phyloP scores from a whole-genome alignment of 2,329 filamentous ascomycete genomes.

The Aspergillus sojae region DNA sequence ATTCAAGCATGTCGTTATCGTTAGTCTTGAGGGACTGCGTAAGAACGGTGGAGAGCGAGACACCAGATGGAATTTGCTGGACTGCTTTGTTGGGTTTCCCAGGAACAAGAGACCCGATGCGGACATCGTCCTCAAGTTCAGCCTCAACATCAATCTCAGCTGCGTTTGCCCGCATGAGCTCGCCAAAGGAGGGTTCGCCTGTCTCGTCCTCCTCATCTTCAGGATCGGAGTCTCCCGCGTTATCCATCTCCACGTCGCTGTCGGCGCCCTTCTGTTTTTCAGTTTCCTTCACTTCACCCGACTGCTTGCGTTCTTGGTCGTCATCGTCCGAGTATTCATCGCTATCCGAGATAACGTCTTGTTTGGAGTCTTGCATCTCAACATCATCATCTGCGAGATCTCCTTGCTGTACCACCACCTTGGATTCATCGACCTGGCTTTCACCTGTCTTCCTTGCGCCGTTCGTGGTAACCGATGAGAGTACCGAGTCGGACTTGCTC shows the following conservation, averaged over 20 bases:
- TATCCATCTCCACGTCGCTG: conserved; percentile 36
- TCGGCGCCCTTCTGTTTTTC: conserved; percentile 21
- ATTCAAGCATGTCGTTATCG: conserved; percentile 85
- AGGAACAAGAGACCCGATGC: conserved; percentile 49
- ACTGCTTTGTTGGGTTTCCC: conserved; percentile 49
- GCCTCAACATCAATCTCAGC: conserved; percentile 73
- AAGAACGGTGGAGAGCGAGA: conserved; percentile 88
- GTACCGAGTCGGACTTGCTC: conserved; percentile 45
- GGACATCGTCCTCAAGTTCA: conserved; percentile 49
- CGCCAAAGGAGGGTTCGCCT: conserved; percentile 77
- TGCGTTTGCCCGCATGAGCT: conserved; percentile 72
- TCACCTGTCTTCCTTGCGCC: conserved; percentile 54
- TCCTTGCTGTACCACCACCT: conserved; percentile 55
- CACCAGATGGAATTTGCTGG: conserved; percentile 67
- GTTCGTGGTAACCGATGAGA: conserved; percentile 55
- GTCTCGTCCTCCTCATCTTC: conserved; percentile 41
- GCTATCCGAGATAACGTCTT: conserved; percentile 37
- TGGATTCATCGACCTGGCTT: conserved; percentile 60
- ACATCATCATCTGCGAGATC: conserved; percentile 49
- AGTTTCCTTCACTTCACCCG: conserved; percentile 20
- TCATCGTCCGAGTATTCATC: conserved; percentile 26
- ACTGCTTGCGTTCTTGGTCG: conserved; percentile 24
- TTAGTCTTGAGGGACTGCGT: conserved; percentile 91
- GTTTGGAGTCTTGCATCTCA: conserved; percentile 44
- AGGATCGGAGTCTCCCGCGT: conserved; percentile 36